phyloP scores from a whole-genome alignment of 2,329 filamentous ascomycete species.

The Aspergillus caelatus region DNA sequence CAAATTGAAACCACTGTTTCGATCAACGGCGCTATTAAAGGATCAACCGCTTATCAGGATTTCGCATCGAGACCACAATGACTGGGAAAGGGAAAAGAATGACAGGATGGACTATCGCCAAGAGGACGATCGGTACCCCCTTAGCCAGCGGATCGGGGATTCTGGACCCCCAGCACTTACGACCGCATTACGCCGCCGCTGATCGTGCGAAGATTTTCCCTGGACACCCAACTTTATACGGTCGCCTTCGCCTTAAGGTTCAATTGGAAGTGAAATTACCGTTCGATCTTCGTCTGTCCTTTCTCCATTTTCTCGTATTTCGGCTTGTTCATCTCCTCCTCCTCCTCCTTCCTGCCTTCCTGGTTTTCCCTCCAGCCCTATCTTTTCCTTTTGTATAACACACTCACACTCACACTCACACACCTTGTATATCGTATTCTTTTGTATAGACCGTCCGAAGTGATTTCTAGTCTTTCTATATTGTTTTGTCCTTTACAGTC shows the following conservation, averaged over 20 bases:
- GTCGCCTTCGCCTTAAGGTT: neutral
- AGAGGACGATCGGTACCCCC: neutral
- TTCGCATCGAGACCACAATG: neutral
- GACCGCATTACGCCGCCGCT: slow-evolving; percentile 3
- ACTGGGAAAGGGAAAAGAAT: neutral
- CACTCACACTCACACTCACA: too few species aligned
- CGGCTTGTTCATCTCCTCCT: neutral
- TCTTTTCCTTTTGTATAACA: neutral
- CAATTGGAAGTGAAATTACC: neutral
- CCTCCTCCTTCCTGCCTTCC: neutral
- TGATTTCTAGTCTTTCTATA: neutral
- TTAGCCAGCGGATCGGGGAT: too few species aligned
- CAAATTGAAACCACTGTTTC: neutral
- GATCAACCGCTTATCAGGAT: slow-evolving; percentile 1
- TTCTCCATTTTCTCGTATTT: neutral
- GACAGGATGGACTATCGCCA: neutral
- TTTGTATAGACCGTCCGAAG: too few species aligned
- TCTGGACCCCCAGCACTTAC: slow-evolving; percentile 1
- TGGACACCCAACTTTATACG: neutral
- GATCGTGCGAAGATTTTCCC: neutral
- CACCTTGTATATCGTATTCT: neutral
- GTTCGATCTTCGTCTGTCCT: too few species aligned
- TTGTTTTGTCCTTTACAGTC: neutral
- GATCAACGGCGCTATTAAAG: neutral
- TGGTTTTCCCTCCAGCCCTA: neutral